Evolutionary conservation across 768 basidiomycete genomes (phyloP).

Genomic region (Piloderma croceum): DNA sequence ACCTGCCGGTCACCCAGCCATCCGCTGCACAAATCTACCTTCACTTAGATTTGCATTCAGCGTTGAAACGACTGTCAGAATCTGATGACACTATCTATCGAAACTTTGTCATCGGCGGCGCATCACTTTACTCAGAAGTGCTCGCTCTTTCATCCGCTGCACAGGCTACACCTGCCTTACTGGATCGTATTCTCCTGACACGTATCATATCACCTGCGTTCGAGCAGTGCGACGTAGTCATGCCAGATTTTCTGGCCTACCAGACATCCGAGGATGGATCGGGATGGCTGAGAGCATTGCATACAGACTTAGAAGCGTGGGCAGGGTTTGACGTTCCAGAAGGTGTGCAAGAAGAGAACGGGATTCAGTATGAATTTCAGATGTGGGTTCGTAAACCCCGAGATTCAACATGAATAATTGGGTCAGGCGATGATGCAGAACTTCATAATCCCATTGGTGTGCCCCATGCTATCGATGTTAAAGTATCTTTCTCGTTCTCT

Average conservation of each 20-base stretch:
- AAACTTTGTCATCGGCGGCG: slow-evolving; percentile 89
- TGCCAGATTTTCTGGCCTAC: slow-evolving; percentile 62
- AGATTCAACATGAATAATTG: neutral
- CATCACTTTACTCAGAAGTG: slow-evolving; percentile 70
- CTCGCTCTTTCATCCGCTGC: slow-evolving; percentile 36
- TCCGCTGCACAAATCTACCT: slow-evolving; percentile 29
- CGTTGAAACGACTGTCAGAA: slow-evolving; percentile 28
- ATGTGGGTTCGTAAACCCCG: slow-evolving; percentile 72
- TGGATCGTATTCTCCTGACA: slow-evolving; percentile 85
- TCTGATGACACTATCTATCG: slow-evolving; percentile 36
- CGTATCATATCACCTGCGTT: slow-evolving; percentile 72
- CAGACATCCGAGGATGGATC: slow-evolving; percentile 12
- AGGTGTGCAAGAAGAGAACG: slow-evolving; percentile 78
- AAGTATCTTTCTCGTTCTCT: neutral
- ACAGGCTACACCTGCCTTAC: slow-evolving; percentile 34
- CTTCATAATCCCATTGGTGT: too few relatives aligned
- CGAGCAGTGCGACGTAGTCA: slow-evolving; percentile 79
- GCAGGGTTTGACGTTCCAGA: slow-evolving; percentile 71
- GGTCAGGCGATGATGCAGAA: slow-evolving; percentile 1
- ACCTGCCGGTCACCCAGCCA: slow-evolving; percentile 11
- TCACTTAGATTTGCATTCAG: slow-evolving; percentile 37
- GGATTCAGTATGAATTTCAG: slow-evolving; percentile 84
- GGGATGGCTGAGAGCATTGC: slow-evolving; percentile 55
- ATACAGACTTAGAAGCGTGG: slow-evolving; percentile 69
- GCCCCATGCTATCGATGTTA: neutral